Percentiles rank a stretch among this genome's conserved stretches.
Evolutionary conservation across 352 stramenopile species (phyloP).

Genomic region (Globisporangium spinosum): DNA sequence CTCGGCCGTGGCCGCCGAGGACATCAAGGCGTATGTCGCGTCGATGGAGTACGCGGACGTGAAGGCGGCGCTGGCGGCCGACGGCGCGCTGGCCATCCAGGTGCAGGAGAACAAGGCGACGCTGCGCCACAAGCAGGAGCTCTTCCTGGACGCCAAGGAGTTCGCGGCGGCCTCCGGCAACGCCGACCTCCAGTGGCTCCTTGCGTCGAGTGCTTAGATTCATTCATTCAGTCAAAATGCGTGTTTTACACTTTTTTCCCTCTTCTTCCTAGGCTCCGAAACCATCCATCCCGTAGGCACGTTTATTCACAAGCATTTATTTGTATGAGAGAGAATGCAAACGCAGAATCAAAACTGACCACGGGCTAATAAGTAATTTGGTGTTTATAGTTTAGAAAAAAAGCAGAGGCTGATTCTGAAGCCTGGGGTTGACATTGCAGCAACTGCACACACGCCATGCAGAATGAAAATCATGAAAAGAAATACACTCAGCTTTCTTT

Average conservation of each 20-base stretch:
- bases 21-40: constrained; percentile 61
- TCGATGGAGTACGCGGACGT: constrained; percentile 83
- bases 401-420: not conserved
- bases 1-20: constrained; percentile 32
- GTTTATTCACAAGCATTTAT: not conserved
- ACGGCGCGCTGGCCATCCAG: constrained; percentile 40
- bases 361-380: constrained; percentile 8
- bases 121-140: constrained; percentile 52
- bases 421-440: not conserved
- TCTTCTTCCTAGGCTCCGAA: constrained; percentile 2
- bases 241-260: not conserved
- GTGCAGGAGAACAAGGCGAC: constrained; percentile 38
- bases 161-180: constrained; percentile 39
- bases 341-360: not conserved
- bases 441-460: not conserved
- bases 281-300: not conserved
- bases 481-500: not conserved
- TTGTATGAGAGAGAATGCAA: not conserved
- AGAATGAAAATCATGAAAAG: not conserved
- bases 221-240: not conserved
- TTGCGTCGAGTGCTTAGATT: constrained; percentile 11
- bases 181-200: constrained; percentile 47
- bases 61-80: constrained; percentile 40
- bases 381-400: constrained; percentile 6
- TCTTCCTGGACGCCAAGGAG: constrained; percentile 77